A percentile compares a stretch with the other conserved stretches of the same genome.
Evolutionary conservation across 768 basidiomycete genomes (phyloP).

Genomic region (Mycena epipterygia): DNA sequence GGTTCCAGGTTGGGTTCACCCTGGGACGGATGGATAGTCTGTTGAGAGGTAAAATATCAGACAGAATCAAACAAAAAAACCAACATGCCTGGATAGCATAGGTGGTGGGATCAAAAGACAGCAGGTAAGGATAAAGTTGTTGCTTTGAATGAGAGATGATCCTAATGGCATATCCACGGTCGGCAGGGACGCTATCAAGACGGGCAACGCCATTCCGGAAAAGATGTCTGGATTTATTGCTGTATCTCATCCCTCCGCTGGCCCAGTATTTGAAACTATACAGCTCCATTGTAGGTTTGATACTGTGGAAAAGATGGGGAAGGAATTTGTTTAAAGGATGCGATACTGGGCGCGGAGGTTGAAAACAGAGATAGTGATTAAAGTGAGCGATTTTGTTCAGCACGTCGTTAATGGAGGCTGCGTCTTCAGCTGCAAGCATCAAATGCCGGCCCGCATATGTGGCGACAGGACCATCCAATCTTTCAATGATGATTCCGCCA

Average conservation of each 20-base stretch:
- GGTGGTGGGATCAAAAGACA: background rate
- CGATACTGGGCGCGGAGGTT: background rate
- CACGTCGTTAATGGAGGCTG: background rate
- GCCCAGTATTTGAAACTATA: background rate
- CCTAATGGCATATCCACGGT: background rate
- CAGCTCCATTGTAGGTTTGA: background rate
- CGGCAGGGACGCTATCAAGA: background rate
- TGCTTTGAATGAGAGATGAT: background rate
- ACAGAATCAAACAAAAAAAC: background rate
- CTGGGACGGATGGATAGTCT: background rate
- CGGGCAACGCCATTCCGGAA: background rate
- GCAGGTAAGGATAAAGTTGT: background rate
- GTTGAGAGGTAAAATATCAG: background rate
- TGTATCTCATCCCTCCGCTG: background rate
- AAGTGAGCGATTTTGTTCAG: conserved; percentile 14
- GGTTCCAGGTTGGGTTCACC: background rate
- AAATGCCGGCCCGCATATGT: background rate
- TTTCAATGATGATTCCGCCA: background rate
- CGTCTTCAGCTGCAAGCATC: background rate
- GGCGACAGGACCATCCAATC: background rate
- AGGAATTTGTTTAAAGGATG: background rate
- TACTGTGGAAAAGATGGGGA: background rate
- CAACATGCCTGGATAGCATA: background rate
- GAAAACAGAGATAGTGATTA: background rate
- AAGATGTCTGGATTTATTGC: background rate